Evolutionary conservation across 805 yeast genomes (phyloP), one percentile per base, ranked within the genome.

Genomic region (Candida silvatica): DNA sequence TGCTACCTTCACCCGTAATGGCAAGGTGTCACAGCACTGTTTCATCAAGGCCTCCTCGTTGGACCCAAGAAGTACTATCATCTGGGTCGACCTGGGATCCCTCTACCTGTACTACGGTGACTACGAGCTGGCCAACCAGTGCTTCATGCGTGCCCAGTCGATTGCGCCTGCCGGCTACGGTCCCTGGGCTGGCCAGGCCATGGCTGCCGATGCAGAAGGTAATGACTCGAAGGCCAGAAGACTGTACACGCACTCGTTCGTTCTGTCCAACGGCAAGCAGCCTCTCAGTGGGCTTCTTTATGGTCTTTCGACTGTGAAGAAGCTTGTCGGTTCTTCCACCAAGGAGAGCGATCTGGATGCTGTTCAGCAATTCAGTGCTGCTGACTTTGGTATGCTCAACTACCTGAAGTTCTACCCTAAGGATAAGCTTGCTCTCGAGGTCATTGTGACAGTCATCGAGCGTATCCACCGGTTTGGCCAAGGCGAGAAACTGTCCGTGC

Each of bases 171-270:
- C 77, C 35, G 69, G 67, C 34, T 65, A 83, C 0, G 64, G 64
- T 5, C 73, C 96, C 0, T 92, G 97, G 97, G 53, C 83, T 22
- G 96, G 95, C 2, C 77, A 79, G 48, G 97, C 96, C 0, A 51
- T 90, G 24, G 54, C 77, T 2, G 59, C 67, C 5, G 69, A 71
- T 37, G 71, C 66, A 1, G 45, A 51, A 9, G 84, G 81, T 2
- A 68, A 78, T 32, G 27, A 28, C 0, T 56, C 52, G 2, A 64
- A 61, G n/a, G 77, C 94, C 0, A 51, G 67, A 4, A 63, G 68
- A 11, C 54, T 83, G 33, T 78, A 78, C 47, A 79, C 83, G 1
- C 97, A 92, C 56, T 83, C 95, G 0, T 82, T 71, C 45, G 69
- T 77, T 9, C 59, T 90, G 32, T 76, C 96, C 2, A 79, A 79